Base-by-base conservation (phyloP, 441 rosid genomes). In the Kokia cookei region DNA sequence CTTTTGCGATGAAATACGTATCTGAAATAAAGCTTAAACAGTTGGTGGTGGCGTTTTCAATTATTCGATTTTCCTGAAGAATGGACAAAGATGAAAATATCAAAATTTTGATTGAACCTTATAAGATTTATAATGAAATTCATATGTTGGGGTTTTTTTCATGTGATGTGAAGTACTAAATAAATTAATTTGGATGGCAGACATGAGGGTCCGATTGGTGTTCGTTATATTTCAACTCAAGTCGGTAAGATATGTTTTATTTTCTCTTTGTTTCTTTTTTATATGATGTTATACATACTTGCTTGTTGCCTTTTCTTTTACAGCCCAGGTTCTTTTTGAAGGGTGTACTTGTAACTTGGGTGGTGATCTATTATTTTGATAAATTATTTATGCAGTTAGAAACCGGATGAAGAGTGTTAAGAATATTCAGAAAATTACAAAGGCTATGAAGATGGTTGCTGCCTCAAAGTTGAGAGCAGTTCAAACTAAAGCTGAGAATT, bases 361-460 rank as follows among this genome's bases (percentile, higher is more conserved):
- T 72, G 59, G 76, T 75, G 26, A 5, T 71, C 10, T 35, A 35
- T 35, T 35, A 35, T 35, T 35, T 7, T 35, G 40, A 35, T 35
- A 35, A 70, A 13, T 57, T 54, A 48, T 51, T 57, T 73, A 14
- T 86, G 87, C 88, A 96, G 98, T 96, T 74, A 86, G 98, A 75
- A 92, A 93, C 77, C 85, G 98, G 47, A 95, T 95, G 99, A 95
- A 95, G 94, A 95, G 99, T 92, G 87, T 95, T 29, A 91, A 85
- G 87, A 95, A 92, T 81, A 95, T 93, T 77, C 97, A 96, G 82
- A 96, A 96, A 80, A 96, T 96, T 75, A 93, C 97, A 12, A 95
- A 95, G 88, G 99, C 99, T n/a, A 95, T 95, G 99, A 95, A 95
- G 92, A 95, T 95, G 99, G 99, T 96, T 89, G 98, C 99, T 73